Evolutionary conservation across 2,329 filamentous ascomycete genomes (phyloP), one percentile per base, ranked within the genome.

Genomic region (Seiridium unicorne): DNA sequence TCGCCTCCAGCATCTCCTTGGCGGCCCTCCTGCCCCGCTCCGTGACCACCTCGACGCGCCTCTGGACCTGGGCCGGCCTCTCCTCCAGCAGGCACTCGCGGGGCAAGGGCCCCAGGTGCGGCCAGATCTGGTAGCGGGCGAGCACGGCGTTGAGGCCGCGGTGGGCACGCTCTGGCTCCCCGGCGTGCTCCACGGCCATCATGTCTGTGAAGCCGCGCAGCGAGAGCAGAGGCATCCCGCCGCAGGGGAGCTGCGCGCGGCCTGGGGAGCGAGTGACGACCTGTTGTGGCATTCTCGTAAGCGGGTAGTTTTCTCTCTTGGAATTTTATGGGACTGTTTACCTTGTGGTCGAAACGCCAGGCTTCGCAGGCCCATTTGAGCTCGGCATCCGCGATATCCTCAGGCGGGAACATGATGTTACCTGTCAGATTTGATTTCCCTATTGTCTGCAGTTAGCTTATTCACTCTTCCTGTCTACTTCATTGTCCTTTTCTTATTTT

Each of bases 301-400:
- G 18, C 18, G 18, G 18, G 18, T 26, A 26, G 1, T 26, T 26
- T 26, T 26, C 18, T 26, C 18, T 26, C 18, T 26, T 26, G 18
- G 18, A 26, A 26, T 26, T 26, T 26, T 26, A 26, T 26, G 18
- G 18, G 18, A 26, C 38, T 13, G 13, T 13, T 42, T 42, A 62
- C 51, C 36, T 56, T 61, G 61, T 63, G 62, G 31, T 67, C 61
- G n/a, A 66, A 66, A 18, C 5, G 34, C 62, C 64, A 63, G 3
- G 62, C 62, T 42, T 66, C 61, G 51, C 60, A 64, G 11, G 56
- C 57, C n/a, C 60, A 59, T n/a, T 65, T 65, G 36, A 65, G 55
- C 49, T 64, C 63, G 46, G 51, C 62, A 55, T 65, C 60, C 11
- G 60, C 62, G 4, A 63, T 56, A 58, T 65, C 63, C 35, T 64